phyloP scores from a whole-genome alignment of 306 rosid genomes.

The Styphnolobium japonicum region DNA sequence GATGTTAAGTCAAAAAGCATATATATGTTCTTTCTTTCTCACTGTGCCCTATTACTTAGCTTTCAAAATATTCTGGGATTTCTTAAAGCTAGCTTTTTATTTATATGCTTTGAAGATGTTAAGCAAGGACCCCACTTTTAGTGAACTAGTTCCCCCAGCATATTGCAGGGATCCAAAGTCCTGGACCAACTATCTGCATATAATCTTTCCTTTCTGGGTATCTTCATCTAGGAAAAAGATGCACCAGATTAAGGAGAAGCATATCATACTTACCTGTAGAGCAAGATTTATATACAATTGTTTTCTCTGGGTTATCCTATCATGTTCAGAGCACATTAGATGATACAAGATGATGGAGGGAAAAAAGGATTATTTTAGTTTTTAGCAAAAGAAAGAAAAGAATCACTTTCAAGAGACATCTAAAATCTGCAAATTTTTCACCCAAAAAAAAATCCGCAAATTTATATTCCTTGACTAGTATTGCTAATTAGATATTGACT shows the following conservation, averaged over 20 bases:
- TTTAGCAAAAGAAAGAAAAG: not conserved
- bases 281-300: slow-evolving; percentile 10
- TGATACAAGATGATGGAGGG: not conserved
- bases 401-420: slow-evolving; percentile 22
- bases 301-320: slow-evolving; percentile 15
- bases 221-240: slow-evolving; percentile 22
- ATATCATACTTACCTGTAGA: slow-evolving; percentile 13
- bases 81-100: slow-evolving; percentile 35
- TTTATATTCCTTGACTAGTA: not conserved
- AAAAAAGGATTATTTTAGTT: not conserved
- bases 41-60: slow-evolving; percentile 29
- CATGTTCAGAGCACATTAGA: slow-evolving; percentile 9
- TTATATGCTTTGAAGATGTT: slow-evolving; percentile 44
- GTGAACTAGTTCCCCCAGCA: slow-evolving; percentile 55
- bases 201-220: slow-evolving; percentile 21
- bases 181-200: slow-evolving; percentile 39
- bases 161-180: slow-evolving; percentile 36
- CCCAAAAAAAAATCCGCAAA: slow-evolving; percentile 8
- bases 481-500: not conserved
- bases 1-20: slow-evolving; percentile 38
- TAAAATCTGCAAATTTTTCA: slow-evolving; percentile 11
- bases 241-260: slow-evolving; percentile 19
- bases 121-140: slow-evolving; percentile 41
- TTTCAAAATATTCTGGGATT: slow-evolving; percentile 45
- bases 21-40: slow-evolving; percentile 28